Evolutionary conservation across 495 filamentous ascomycete genomes (phyloP).

Genomic region (Podospora australis): DNA sequence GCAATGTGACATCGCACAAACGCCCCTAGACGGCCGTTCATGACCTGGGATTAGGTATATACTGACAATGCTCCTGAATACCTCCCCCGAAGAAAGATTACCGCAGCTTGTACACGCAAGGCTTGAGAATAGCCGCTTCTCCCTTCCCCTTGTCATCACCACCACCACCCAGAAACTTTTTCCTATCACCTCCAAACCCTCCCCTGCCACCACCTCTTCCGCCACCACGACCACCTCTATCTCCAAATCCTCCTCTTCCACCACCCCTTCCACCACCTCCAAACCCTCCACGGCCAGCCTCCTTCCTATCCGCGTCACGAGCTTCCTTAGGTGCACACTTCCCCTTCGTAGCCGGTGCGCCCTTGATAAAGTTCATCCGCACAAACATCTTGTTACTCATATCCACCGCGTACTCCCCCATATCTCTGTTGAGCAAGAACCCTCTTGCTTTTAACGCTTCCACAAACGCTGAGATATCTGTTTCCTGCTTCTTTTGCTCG

Average conservation of each 20-base stretch:
- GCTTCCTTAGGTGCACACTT: slow-evolving; percentile 47
- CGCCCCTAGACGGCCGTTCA: no score
- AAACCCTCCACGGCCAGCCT: slow-evolving; percentile 21
- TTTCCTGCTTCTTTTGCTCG: slow-evolving; percentile 53
- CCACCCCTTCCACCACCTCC: slow-evolving; percentile 9
- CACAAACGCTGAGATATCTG: slow-evolving; percentile 83
- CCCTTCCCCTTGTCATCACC: slow-evolving; percentile 48
- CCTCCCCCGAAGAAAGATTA: slow-evolving; percentile 27
- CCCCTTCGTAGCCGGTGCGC: slow-evolving; percentile 57
- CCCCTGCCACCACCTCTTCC: slow-evolving; percentile 1
- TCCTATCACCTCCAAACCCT: slow-evolving; percentile 33
- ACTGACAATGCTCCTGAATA: no score
- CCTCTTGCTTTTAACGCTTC: slow-evolving; percentile 72
- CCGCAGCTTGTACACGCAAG: slow-evolving; percentile 92
- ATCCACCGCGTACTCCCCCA: slow-evolving; percentile 56
- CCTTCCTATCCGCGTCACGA: slow-evolving; percentile 6
- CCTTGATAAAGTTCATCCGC: slow-evolving; percentile 87
- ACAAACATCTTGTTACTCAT: slow-evolving; percentile 97
- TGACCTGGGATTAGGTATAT: no score
- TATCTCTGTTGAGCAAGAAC: slow-evolving; percentile 61
- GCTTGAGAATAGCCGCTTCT: slow-evolving; percentile 77
- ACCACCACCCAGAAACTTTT: slow-evolving; percentile 52
- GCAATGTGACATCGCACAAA: no score
- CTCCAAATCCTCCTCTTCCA: slow-evolving; percentile 4
- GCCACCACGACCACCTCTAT: slow-evolving; percentile 5